These are phyloP conservation scores for Marchantia paleacea DNA, from an alignment of 225 moss, liverwort and hornwort species.

Conservation along the genomic window DNA sequence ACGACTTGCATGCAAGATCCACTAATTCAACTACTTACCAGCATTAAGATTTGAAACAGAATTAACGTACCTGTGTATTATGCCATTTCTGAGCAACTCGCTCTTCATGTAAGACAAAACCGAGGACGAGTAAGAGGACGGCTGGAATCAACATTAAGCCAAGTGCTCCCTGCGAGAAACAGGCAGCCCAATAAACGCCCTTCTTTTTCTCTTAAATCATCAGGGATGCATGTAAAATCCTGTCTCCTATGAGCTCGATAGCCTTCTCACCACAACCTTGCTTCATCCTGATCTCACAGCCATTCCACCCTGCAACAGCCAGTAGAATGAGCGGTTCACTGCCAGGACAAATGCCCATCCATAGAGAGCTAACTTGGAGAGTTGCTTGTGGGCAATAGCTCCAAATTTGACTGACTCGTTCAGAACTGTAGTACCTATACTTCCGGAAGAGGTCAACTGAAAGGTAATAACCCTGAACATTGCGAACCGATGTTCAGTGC, in stretches of 20 bases:
- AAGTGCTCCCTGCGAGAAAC: slow-evolving; percentile 66
- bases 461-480: neutral
- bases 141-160: slow-evolving; percentile 76
- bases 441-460: neutral
- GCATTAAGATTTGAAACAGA: too few species aligned
- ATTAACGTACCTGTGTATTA: slow-evolving; percentile 48
- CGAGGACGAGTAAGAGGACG: slow-evolving; percentile 71
- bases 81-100: slow-evolving; percentile 62
- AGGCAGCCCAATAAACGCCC: slow-evolving; percentile 25
- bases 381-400: neutral
- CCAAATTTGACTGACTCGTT: neutral
- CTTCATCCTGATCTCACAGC: slow-evolving; percentile 20
- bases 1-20: neutral
- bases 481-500: neutral
- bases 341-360: slow-evolving; percentile 11
- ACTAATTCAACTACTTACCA: too few species aligned
- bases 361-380: neutral
- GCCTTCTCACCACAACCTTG: slow-evolving; percentile 13
- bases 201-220: slow-evolving; percentile 16
- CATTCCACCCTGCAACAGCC: slow-evolving; percentile 25
- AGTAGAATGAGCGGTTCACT: slow-evolving; percentile 28
- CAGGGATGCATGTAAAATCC: slow-evolving; percentile 11
- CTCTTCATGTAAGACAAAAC: slow-evolving; percentile 75
- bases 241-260: slow-evolving; percentile 9
- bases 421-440: too few species aligned